These are phyloP conservation scores for Epichloe uncinata DNA, from an alignment of 2,329 filamentous ascomycete species.

Conservation along the genomic window DNA sequence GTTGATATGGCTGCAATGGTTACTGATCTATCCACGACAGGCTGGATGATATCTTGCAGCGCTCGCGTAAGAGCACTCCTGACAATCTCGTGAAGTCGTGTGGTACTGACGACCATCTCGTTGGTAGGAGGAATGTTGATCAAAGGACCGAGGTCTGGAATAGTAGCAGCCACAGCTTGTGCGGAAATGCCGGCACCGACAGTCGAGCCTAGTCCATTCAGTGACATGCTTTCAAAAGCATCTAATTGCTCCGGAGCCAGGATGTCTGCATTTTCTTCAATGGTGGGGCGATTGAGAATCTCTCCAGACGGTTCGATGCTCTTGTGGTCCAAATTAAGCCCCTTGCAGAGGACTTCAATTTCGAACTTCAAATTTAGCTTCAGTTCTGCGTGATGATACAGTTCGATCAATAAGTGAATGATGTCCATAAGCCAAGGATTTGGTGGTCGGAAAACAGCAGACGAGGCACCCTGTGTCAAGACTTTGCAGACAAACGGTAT, in stretches of 20 bases:
- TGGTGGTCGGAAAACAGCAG: constrained; percentile 81
- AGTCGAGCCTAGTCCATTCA: constrained; percentile 59
- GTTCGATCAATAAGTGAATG: constrained; percentile 74
- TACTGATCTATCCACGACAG: constrained; percentile 92
- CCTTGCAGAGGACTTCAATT: constrained; percentile 93
- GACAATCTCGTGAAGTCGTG: constrained; percentile 62
- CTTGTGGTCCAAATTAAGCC: constrained; percentile 83
- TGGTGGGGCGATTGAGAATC: constrained; percentile 61
- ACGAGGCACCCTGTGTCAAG: constrained; percentile 68
- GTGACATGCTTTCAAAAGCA: constrained; percentile 66
- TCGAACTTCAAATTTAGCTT: constrained; percentile 98
- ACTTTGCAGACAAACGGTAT: constrained; percentile 98
- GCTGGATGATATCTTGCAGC: constrained; percentile 90
- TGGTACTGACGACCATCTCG: constrained; percentile 61
- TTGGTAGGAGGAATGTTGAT: constrained; percentile 72
- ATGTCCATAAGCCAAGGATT: constrained; percentile 99
- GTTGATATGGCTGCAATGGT: constrained; percentile 97
- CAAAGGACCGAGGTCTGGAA: constrained; percentile 71
- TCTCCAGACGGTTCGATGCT: constrained; percentile 76
- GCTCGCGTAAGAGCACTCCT: constrained; percentile 76
- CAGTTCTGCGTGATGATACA: constrained; percentile 85
- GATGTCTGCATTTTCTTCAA: constrained; percentile 48
- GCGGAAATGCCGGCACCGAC: constrained; percentile 64
- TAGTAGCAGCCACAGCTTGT: constrained; percentile 60
- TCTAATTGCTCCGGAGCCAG: constrained; percentile 57